Evolutionary conservation across 1,284 basidiomycete genomes (phyloP), one percentile per base, ranked within the genome.

Genomic region (Melampsora americana): DNA sequence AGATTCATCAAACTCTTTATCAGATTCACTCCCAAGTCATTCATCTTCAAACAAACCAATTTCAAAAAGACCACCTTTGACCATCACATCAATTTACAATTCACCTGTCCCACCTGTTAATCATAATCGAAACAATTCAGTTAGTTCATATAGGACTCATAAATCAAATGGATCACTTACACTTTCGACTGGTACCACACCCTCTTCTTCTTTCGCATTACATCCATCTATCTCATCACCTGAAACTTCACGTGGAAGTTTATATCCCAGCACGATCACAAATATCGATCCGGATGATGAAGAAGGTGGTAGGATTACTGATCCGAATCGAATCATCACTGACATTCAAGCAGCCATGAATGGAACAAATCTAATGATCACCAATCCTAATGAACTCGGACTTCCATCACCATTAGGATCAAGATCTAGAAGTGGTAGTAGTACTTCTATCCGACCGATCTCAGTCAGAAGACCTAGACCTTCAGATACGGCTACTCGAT

Each of bases 281-380:
- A 65, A 62, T 44, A 66, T 73, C 20, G 71, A 73, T 56, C 46
- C 23, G 7, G n/a, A 64, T 62, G 32, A 48, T 9, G 71, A 73
- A 32, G 60, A 73, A 2, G 71, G 64, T 12, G 71, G 71, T 3
- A 50, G 64, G 26, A 46, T 73, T 12, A 66, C 65, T 18, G 71
- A 73, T 39, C 71, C 62, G 2, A 26, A 66, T 18, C 48, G 44
- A 30, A 73, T 73, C 35, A 73, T 73, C 46, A 35, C 59, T 39
- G 71, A 73, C 39, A 73, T 73, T 30, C 64, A 73, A 39, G 64
- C 71, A 1, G 71, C 71, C 35, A 73, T 73, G 48, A 73, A 66
- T 42, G 71, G 71, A 0, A 60, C 42, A 35, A 56, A 20, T 14
- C 53, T 35, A 35, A 9, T 3, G 9, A 9, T 35, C 5, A 35